These are phyloP conservation scores for Plasmodium yoelii DNA, from an alignment of 169 alveolate species.

Conservation along the genomic window DNA sequence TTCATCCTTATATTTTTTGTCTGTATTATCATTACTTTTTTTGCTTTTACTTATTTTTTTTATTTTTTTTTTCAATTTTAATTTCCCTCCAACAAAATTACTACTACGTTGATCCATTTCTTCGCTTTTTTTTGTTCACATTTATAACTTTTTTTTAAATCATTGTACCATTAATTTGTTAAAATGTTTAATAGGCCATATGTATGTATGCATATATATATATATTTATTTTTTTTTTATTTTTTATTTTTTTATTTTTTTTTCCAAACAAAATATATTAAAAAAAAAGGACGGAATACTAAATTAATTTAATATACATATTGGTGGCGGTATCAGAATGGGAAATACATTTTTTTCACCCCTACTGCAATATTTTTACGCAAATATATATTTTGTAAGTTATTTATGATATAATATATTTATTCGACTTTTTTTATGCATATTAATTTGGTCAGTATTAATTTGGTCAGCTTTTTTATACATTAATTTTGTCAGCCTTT, in stretches of 20 bases:
- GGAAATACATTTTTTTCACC: too few species aligned
- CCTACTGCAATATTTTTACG: too few species aligned
- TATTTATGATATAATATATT: too few species aligned
- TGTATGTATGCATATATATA: neutral
- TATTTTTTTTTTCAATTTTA: constrained; percentile 51
- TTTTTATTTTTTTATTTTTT: too few species aligned
- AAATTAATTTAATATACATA: too few species aligned
- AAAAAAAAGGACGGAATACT: neutral
- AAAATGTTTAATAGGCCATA: neutral
- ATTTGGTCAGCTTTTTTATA: too few species aligned
- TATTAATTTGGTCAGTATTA: too few species aligned
- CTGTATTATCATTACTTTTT: neutral
- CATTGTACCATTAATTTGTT: neutral
- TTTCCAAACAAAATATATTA: neutral
- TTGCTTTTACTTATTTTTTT: constrained; percentile 23
- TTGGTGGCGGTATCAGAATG: too few species aligned
- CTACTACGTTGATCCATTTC: constrained; percentile 13
- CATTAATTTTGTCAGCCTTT: too few species aligned
- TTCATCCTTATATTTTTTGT: neutral
- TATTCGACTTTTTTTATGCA: too few species aligned
- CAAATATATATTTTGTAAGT: too few species aligned
- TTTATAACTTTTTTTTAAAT: neutral
- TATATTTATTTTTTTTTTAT: too few species aligned
- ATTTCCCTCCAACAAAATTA: constrained; percentile 59
- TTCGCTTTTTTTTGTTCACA: neutral